phyloP scores from a whole-genome alignment of 148 eudicot genomes.

The Silene latifolia region DNA sequence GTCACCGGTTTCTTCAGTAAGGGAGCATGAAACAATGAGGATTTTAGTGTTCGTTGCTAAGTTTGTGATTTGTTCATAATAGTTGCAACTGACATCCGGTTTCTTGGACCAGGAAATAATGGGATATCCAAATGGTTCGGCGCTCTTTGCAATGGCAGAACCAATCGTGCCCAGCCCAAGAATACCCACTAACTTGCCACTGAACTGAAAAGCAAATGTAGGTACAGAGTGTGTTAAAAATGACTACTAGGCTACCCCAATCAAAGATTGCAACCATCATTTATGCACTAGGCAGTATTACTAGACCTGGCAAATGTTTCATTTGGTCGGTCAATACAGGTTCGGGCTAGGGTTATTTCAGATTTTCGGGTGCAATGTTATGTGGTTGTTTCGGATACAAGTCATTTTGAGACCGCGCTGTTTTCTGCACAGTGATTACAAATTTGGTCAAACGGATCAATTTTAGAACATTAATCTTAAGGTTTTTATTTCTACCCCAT shows the following conservation, averaged over 20 bases:
- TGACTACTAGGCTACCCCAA: too few relatives aligned
- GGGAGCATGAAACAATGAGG: conserved; percentile 56
- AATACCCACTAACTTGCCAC: conserved; percentile 72
- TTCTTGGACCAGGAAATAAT: conserved; percentile 62
- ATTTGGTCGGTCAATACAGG: too few relatives aligned
- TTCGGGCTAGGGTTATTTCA: too few relatives aligned
- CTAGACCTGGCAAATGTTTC: background rate
- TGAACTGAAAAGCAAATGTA: conserved; percentile 46
- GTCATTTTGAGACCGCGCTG: too few relatives aligned
- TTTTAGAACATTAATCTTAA: too few relatives aligned
- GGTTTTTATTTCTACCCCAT: too few relatives aligned
- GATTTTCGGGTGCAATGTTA: too few relatives aligned
- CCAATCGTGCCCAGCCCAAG: conserved; percentile 80
- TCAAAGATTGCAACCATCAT: too few relatives aligned
- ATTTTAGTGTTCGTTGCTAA: conserved; percentile 60
- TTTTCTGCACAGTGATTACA: too few relatives aligned
- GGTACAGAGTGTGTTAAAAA: background rate
- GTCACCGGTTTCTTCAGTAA: conserved; percentile 59
- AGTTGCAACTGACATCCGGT: conserved; percentile 42
- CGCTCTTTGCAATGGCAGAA: conserved; percentile 74
- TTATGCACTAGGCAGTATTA: too few relatives aligned
- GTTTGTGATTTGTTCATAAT: conserved; percentile 42
- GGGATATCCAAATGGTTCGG: conserved; percentile 63
- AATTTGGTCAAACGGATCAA: too few relatives aligned
- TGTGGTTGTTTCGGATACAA: too few relatives aligned